These are phyloP conservation scores for Trifolium repens DNA, from an alignment of 306 rosid species.

Conservation along the genomic window DNA sequence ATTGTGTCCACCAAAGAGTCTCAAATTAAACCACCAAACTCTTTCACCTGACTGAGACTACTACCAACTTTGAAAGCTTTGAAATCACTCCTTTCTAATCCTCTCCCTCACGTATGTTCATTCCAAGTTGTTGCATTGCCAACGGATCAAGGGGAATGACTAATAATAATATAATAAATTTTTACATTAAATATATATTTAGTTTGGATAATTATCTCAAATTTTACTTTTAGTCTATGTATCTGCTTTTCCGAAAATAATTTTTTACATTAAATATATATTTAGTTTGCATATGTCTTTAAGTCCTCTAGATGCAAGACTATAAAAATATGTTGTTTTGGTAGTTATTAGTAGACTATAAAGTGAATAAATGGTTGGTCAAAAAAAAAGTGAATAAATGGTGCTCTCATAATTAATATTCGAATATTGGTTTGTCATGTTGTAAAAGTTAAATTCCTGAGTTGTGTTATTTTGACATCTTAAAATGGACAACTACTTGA, in stretches of 20 bases:
- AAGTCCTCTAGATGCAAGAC: not conserved
- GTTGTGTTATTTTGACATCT: too few relatives aligned
- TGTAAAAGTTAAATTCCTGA: too few relatives aligned
- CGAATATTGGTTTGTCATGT: too few relatives aligned
- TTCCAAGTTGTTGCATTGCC: constrained; percentile 60
- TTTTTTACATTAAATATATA: too few relatives aligned
- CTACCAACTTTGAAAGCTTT: constrained; percentile 71
- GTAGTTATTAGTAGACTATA: not conserved
- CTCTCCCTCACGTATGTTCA: constrained; percentile 38
- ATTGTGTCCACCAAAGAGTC: constrained; percentile 46
- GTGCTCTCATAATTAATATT: too few relatives aligned
- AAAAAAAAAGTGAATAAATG: not conserved
- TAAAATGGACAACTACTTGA: too few relatives aligned
- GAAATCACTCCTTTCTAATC: constrained; percentile 63
- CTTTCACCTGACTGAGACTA: constrained; percentile 55
- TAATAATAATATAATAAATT: not conserved
- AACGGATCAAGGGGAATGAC: constrained; percentile 3
- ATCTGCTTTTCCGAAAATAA: too few relatives aligned
- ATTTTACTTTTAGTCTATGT: too few relatives aligned
- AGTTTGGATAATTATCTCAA: too few relatives aligned
- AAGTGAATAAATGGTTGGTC: not conserved
- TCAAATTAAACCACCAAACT: constrained; percentile 30
- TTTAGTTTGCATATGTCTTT: not conserved
- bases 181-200: too few relatives aligned
- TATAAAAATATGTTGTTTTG: not conserved